These are phyloP conservation scores for Phanerochaete sordida DNA, from an alignment of 768 basidiomycete species.

Conservation along the genomic window DNA sequence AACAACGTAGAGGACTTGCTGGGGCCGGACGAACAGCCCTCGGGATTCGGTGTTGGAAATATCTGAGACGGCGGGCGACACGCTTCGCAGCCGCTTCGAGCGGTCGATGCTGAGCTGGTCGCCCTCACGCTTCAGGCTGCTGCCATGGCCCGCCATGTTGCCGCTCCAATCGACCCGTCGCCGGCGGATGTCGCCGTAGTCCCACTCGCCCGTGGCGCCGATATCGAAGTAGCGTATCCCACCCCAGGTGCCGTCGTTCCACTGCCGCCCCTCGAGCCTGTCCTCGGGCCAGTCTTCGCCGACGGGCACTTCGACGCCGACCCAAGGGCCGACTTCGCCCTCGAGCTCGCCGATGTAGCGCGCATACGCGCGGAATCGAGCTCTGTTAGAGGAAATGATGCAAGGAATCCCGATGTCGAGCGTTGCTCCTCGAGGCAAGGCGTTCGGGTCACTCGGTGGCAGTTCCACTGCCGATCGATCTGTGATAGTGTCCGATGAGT, in stretches of 20 bases:
- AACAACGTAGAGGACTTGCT: constrained; percentile 84
- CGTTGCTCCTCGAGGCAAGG: constrained; percentile 56
- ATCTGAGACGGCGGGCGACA: constrained; percentile 62
- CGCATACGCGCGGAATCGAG: constrained; percentile 82
- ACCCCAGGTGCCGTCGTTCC: constrained; percentile 84
- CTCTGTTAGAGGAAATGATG: constrained; percentile 80
- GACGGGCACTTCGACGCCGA: constrained; percentile 86
- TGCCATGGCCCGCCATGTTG: constrained; percentile 30
- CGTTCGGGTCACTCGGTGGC: constrained; percentile 1
- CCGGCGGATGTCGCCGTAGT: constrained; percentile 49
- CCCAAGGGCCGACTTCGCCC: constrained; percentile 83
- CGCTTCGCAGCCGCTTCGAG: constrained; percentile 60
- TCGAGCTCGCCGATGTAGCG: constrained; percentile 85
- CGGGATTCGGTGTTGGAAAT: constrained; percentile 58
- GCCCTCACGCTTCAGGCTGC: constrained; percentile 52
- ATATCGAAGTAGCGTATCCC: constrained; percentile 86
- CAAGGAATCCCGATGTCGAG: constrained; percentile 88
- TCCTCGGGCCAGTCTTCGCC: constrained; percentile 51
- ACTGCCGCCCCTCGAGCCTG: constrained; percentile 60
- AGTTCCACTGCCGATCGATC: constrained; percentile 9
- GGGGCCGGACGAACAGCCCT: constrained; percentile 80
- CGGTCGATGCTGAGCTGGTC: constrained; percentile 45
- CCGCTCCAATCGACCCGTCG: constrained; percentile 31
- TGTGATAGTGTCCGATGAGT: constrained; percentile 33
- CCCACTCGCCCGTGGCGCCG: constrained; percentile 59